phyloP scores from a whole-genome alignment of 164 flowering plant species.

The Houttuynia cordata region DNA sequence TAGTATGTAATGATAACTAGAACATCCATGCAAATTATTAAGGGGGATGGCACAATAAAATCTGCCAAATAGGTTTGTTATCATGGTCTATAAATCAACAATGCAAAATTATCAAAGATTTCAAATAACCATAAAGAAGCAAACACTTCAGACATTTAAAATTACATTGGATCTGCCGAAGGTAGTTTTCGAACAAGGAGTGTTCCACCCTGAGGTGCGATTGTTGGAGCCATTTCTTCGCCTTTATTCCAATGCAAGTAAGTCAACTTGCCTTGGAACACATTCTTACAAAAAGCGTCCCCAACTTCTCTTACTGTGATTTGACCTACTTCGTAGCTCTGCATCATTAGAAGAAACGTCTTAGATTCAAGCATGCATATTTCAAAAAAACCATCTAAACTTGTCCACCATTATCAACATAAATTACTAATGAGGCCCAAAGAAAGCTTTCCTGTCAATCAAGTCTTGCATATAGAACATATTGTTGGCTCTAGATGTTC shows the following conservation, averaged over 20 bases:
- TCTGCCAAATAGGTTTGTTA: not conserved
- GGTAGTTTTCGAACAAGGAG: conserved; percentile 90
- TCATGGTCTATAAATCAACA: too few species aligned
- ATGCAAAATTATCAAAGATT: not conserved
- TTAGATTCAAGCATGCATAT: not conserved
- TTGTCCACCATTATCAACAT: not conserved
- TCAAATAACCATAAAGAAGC: not conserved
- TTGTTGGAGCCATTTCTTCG: conserved; percentile 69
- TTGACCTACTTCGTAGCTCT: conserved; percentile 47
- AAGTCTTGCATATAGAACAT: too few species aligned
- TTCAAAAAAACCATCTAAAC: not conserved
- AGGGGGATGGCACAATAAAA: not conserved
- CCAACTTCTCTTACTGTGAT: conserved; percentile 31
- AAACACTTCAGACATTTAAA: not conserved
- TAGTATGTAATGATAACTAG: not conserved
- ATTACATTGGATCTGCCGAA: conserved; percentile 51
- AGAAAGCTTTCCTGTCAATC: too few species aligned
- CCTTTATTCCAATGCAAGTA: conserved; percentile 72
- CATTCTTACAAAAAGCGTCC: conserved; percentile 40
- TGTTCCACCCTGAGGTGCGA: conserved; percentile 48
- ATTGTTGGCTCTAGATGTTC: too few species aligned
- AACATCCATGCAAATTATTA: not conserved
- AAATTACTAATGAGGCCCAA: too few species aligned
- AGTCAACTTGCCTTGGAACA: conserved; percentile 72
- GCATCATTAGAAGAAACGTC: conserved; percentile 15